Conservation (phyloP, 2,329 filamentous ascomycete genomes). For the Penicillium polonicum region DNA sequence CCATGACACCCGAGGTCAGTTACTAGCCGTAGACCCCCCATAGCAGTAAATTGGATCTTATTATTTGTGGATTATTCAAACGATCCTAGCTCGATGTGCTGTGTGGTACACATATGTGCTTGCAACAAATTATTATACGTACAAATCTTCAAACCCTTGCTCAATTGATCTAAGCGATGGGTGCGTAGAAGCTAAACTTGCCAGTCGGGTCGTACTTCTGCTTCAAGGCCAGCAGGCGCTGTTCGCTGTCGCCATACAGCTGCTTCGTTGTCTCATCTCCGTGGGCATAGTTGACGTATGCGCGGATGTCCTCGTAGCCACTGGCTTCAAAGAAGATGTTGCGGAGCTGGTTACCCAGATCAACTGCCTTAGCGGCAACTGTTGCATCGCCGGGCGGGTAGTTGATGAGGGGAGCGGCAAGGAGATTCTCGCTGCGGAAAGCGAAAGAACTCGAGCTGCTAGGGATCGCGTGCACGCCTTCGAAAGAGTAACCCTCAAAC, state of each 20-base stretch:
- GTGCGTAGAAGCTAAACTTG: conserved; percentile 32
- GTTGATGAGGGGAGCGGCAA: conserved; percentile 35
- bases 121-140: background rate
- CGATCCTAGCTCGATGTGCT: background rate
- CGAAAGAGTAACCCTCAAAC: conserved; percentile 56
- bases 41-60: background rate
- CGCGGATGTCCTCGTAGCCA: conserved; percentile 21
- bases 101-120: background rate
- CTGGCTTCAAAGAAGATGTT: conserved; percentile 26
- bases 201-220: conserved; percentile 37
- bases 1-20: background rate
- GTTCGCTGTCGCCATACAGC: conserved; percentile 33
- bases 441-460: conserved; percentile 47
- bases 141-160: background rate
- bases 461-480: conserved; percentile 45
- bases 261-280: conserved; percentile 28
- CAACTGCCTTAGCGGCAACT: conserved; percentile 24
- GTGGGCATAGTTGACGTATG: conserved; percentile 36
- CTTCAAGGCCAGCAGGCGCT: conserved; percentile 34
- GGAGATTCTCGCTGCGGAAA: conserved; percentile 47
- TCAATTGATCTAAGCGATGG: conserved; percentile 15
- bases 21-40: background rate
- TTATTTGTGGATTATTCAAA: background rate
- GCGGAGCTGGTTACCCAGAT: conserved; percentile 33
- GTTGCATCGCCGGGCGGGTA: conserved; percentile 27